phyloP scores from a whole-genome alignment of 2,329 filamentous ascomycete species.

The Pyricularia pennisetigena region DNA sequence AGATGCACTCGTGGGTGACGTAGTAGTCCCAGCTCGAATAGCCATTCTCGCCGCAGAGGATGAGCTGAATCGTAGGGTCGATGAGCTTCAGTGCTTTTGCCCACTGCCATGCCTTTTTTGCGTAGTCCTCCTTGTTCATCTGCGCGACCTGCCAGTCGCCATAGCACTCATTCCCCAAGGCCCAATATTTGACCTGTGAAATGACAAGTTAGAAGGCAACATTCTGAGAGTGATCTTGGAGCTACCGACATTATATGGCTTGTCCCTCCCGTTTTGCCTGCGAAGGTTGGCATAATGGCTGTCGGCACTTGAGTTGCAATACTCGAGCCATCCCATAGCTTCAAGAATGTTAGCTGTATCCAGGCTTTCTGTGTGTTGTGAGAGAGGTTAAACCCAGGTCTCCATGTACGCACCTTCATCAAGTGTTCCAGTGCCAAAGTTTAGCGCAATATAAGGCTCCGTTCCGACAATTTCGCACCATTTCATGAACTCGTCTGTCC shows the following conservation, averaged over 20 bases:
- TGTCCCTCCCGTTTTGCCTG: constrained; percentile 61
- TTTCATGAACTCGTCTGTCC: constrained; percentile 78
- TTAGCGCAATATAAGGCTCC: constrained; percentile 71
- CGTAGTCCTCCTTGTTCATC: constrained; percentile 60
- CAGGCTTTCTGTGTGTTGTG: background rate
- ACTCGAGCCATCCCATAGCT: constrained; percentile 68
- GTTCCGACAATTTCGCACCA: constrained; percentile 65
- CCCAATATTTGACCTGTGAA: constrained; percentile 59
- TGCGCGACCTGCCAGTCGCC: constrained; percentile 59
- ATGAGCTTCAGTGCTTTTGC: constrained; percentile 63
- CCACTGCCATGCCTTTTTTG: constrained; percentile 60
- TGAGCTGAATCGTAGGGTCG: constrained; percentile 58
- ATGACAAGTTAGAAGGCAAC: background rate
- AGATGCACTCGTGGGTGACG: constrained; percentile 59
- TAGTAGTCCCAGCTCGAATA: constrained; percentile 62
- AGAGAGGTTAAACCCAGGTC: background rate
- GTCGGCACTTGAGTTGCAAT: constrained; percentile 70
- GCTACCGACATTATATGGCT: constrained; percentile 58
- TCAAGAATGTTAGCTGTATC: background rate
- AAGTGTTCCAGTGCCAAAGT: constrained; percentile 66
- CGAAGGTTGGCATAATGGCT: constrained; percentile 77
- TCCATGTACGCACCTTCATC: constrained; percentile 23
- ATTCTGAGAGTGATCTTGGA: no score
- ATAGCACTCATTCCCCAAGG: constrained; percentile 67
- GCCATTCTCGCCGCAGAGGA: constrained; percentile 66